Conservation (phyloP, 2,329 filamentous ascomycete genomes). For the Aspergillus brasiliensis region DNA sequence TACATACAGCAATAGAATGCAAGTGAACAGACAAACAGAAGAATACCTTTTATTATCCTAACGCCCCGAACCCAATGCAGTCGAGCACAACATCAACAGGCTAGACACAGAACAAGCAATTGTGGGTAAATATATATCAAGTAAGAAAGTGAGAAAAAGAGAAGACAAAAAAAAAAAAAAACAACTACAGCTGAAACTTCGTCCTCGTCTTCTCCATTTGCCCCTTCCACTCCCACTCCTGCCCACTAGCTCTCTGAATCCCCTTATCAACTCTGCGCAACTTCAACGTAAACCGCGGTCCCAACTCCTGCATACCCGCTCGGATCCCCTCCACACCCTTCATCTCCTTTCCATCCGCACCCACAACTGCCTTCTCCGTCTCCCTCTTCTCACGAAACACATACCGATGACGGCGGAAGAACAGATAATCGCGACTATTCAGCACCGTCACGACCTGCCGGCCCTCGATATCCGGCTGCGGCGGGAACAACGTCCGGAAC, state of each 20-base stretch:
- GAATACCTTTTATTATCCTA: neutral
- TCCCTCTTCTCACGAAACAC: conserved; percentile 85
- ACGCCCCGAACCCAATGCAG: conserved; percentile 7
- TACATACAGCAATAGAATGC: neutral
- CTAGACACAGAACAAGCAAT: neutral
- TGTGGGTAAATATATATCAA: neutral
- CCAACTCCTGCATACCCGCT: conserved; percentile 86
- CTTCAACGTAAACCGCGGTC: conserved; percentile 82
- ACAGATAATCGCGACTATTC: conserved; percentile 96
- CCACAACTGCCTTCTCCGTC: conserved; percentile 84
- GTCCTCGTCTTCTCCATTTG: conserved; percentile 93
- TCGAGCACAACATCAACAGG: conserved; percentile 1
- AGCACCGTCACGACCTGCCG: conserved; percentile 89
- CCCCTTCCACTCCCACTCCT: conserved; percentile 96
- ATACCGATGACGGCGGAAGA: conserved; percentile 86
- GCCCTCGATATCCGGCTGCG: conserved; percentile 78
- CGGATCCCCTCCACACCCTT: conserved; percentile 83
- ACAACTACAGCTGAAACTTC: conserved; percentile 77
- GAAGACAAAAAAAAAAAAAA: conserved; percentile 16
- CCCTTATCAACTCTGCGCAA: conserved; percentile 88
- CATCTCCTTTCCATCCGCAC: conserved; percentile 77
- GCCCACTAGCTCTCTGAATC: conserved; percentile 72
- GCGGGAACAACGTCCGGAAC: conserved; percentile 78
- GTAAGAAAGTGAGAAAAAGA: neutral
- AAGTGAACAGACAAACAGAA: neutral